Conservation (phyloP, 306 rosid genomes). For the Trifolium repens region DNA sequence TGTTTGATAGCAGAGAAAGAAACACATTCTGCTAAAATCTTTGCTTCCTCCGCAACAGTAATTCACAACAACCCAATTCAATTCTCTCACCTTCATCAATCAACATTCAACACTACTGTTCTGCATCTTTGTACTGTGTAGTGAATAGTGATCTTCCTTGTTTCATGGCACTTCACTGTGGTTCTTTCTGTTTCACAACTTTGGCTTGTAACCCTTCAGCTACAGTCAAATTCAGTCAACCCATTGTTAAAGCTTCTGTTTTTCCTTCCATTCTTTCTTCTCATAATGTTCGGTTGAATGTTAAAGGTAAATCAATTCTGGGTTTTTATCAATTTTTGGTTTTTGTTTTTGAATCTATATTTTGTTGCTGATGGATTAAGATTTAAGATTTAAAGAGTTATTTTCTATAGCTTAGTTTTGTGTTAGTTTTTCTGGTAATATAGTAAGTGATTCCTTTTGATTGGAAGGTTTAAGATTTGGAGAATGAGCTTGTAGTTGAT, state of each 20-base stretch:
- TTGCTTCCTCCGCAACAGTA: background rate
- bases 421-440: background rate
- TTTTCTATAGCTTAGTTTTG: background rate
- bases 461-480: conserved; percentile 1
- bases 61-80: background rate
- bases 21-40: background rate
- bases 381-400: no score
- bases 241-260: conserved; percentile 47
- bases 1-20: background rate
- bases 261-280: conserved; percentile 45
- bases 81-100: background rate
- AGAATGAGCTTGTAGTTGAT: conserved; percentile 27
- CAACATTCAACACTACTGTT: background rate
- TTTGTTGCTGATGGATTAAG: background rate
- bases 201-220: conserved; percentile 43
- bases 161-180: conserved; percentile 75
- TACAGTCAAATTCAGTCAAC: conserved; percentile 48
- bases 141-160: conserved; percentile 32
- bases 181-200: conserved; percentile 52
- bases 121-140: background rate
- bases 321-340: conserved; percentile 6
- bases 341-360: background rate
- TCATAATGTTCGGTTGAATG: conserved; percentile 46
- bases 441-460: background rate
- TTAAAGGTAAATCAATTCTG: conserved; percentile 49